Base-by-base conservation (phyloP, 305 asterid genomes). In the Ilex paraguariensis region DNA sequence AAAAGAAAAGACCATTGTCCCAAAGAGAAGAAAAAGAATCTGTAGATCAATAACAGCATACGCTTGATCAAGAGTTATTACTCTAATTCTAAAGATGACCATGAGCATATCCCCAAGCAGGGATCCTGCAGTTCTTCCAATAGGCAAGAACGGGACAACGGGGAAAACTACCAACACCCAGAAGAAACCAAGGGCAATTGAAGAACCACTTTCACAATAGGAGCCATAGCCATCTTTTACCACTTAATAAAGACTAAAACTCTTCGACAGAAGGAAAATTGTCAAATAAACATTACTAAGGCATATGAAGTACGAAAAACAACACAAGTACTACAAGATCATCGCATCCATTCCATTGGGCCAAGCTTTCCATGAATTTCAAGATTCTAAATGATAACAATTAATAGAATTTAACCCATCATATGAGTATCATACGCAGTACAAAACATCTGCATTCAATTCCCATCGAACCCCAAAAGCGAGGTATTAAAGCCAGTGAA, bases 111-210 rank as follows among this genome's bases (percentile, higher is more conserved):
- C 96, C 31, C 97, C 97, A 4, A 88, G 81, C 17, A 92, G 81
- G 36, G 97, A 90, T 3, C 98, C 98, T 7, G 97, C 97, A 0
- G 95, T 92, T 63, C 98, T 69, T 6, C 98, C 98, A 2, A 92
- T 70, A 0, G 98, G 98, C 54, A 92, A 36, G 65, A 90, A 82
- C 1, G 98, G 98, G 9, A 92, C 96, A 3, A 96, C 86, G 0
- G 98, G 98, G 62, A 90, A 92, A 54, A 92, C 97, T 0, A 97
- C 98, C 32, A 92, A 51, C 0, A 89, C 81, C 98, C 98, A 93
- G 76, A 93, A 93, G 44, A 77, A 62, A 3, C 81, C 88, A 62
- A 93, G 90, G 62, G 97, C 90, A 14, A 86, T 73, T 13, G 96
- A 82, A 93, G 90, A 56, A 90, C 69, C 53, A 87, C 87, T 75